Base-by-base conservation (phyloP, 2,329 filamentous ascomycete genomes). In the Fusarium sororula region DNA sequence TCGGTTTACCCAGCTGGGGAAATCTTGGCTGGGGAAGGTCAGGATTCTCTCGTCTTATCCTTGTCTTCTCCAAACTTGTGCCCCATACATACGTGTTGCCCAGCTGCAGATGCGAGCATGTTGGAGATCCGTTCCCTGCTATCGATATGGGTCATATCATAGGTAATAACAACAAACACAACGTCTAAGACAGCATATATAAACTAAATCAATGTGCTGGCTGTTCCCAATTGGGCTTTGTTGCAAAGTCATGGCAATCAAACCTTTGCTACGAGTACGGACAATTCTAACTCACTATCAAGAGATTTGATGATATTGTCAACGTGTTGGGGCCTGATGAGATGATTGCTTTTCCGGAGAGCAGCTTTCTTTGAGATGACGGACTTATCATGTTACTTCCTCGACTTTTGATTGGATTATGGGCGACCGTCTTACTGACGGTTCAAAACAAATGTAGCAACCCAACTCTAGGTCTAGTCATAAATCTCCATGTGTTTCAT, bases 1-100 rank as follows among this genome's bases (percentile, higher is more conserved):
- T 54, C 59, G 59, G 67, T 38, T 56, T 70, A 66, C 67, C 67
- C n/a, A 54, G 42, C 63, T 56, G 41, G 66, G 67, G 38, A 58
- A 54, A 42, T 32, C 51, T 58, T 70, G 28, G 26, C 45, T 54
- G 58, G 67, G 66, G 50, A 69, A 70, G 45, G 56, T 50, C 22
- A 58, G 39, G 24, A 60, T 60, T 66, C 32, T 37, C n/a, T 68
- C 20, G 28, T 66, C 45, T 50, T 48, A 70, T 48, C 66, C 59
- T 59, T 70, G 59, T 70, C 47, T 41, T 59, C 67, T 69, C 67
- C 56, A 68, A 57, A 65, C 58, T 51, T 56, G 35, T 59, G 59
- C 48, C 41, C 64, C 56, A 63, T 70, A 26, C 32, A 45, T 58
- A 37, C 30, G 35, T 64, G 39, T 54, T 62, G 47, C 28, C 48